Percentiles rank a stretch among this genome's conserved stretches.
Evolutionary conservation across 768 basidiomycete genomes (phyloP).

Genomic region (Infundibulicybe gibba): DNA sequence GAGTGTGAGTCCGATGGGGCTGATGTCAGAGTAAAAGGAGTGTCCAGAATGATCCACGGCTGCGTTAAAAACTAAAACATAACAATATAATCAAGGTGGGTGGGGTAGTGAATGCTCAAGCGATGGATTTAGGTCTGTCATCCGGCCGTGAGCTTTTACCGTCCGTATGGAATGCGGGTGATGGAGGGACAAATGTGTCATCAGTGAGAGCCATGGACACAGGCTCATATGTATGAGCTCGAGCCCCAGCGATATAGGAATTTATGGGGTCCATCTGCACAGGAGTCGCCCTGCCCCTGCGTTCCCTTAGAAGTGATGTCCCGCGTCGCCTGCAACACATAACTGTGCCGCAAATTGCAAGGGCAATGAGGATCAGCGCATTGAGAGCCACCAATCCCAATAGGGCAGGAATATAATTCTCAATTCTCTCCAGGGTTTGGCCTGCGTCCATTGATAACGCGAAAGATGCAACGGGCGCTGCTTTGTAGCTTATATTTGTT

Average conservation of each 20-base stretch:
- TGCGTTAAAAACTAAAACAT: neutral
- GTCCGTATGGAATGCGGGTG: conserved; percentile 50
- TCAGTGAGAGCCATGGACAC: conserved; percentile 67
- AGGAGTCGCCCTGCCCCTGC: conserved; percentile 47
- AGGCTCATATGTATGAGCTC: conserved; percentile 60
- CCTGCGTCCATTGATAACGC: conserved; percentile 56
- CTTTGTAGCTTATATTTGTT: conserved; percentile 66
- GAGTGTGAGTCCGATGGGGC: no score
- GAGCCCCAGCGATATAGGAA: conserved; percentile 32
- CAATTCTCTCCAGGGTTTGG: conserved; percentile 58
- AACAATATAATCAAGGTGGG: neutral
- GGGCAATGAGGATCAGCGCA: conserved; percentile 59
- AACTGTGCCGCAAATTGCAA: conserved; percentile 50
- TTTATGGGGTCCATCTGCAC: conserved; percentile 53
- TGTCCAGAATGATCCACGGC: neutral
- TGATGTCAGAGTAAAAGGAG: neutral
- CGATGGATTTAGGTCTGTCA: conserved; percentile 42
- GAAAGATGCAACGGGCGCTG: conserved; percentile 39
- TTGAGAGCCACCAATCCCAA: conserved; percentile 77
- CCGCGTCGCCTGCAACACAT: conserved; percentile 46
- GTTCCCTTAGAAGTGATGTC: conserved; percentile 21
- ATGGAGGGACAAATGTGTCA: conserved; percentile 56
- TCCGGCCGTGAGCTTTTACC: conserved; percentile 28
- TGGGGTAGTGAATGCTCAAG: conserved; percentile 16
- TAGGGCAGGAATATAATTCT: conserved; percentile 67